A percentile compares a stretch with the other conserved stretches of the same genome.
phyloP scores from a whole-genome alignment of 1,139 yeast genomes.

The Sugiyamaella pinicola region DNA sequence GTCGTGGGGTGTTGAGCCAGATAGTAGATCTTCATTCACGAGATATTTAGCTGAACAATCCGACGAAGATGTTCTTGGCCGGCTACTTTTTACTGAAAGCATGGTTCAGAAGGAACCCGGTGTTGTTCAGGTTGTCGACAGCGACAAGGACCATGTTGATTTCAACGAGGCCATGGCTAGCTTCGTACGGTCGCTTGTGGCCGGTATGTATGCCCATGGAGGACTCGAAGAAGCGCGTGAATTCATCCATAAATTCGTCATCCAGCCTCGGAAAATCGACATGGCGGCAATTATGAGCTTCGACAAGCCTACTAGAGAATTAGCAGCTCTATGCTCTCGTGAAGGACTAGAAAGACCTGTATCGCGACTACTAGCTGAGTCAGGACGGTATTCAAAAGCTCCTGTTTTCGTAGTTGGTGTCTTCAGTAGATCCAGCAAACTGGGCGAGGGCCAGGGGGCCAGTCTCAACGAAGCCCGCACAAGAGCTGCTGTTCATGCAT shows the following conservation, averaged over 20 bases:
- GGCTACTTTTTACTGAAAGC: constrained; percentile 38
- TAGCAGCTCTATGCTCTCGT: constrained; percentile 74
- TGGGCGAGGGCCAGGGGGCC: constrained; percentile 96
- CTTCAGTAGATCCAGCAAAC: constrained; percentile 75
- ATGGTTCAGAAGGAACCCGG: constrained; percentile 46
- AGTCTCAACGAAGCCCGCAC: constrained; percentile 89
- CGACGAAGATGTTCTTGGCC: constrained; percentile 48
- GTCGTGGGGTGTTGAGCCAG: constrained; percentile 87
- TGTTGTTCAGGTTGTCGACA: constrained; percentile 43
- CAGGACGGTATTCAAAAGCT: constrained; percentile 82
- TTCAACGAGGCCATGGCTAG: constrained; percentile 49
- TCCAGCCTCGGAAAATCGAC: constrained; percentile 72
- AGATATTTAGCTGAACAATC: constrained; percentile 72
- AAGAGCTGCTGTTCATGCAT: constrained; percentile 87
- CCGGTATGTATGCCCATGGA: constrained; percentile 47
- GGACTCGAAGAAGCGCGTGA: constrained; percentile 63
- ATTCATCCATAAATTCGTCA: constrained; percentile 71
- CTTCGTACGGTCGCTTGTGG: constrained; percentile 55
- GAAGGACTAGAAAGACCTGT: constrained; percentile 77
- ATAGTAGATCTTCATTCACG: constrained; percentile 62
- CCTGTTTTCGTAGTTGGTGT: constrained; percentile 93
- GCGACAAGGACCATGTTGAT: constrained; percentile 40
- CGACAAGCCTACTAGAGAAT: constrained; percentile 82
- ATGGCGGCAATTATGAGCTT: constrained; percentile 74
- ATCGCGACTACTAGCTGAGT: constrained; percentile 84